Evolutionary conservation across 352 stramenopile genomes (phyloP), one percentile per base, ranked within the genome.

Genomic region (Phytophthora boehmeriae): DNA sequence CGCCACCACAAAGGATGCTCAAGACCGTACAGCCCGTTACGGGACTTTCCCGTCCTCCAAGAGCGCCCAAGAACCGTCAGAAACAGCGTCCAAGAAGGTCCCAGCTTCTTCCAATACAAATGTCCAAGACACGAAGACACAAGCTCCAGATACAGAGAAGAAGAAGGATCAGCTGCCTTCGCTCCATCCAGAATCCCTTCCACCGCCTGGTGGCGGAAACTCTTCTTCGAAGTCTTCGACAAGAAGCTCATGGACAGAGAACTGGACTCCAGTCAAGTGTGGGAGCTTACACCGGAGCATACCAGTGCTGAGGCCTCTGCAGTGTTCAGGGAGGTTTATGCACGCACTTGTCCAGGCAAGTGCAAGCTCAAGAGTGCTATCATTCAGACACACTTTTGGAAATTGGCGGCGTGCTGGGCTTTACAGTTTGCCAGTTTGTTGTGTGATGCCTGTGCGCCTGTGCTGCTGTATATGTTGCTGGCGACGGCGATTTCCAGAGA

Each of bases 381-480:
- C 35, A 25, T 76, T 3, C 16, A n/a, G 23, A 68, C 67, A 0
- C 66, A 88, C 39, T 56, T 44, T 32, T 57, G 65, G 23, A 66
- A 73, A 16, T 17, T 88, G 3, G 35, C 60, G 0, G 36, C 52
- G 13, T 83, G 78, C 36, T 79, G 76, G 28, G 34, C 74, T 27
- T 65, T 86, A 38, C 70, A 75, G 38, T 32, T 85, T 8, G 58
- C 56, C 20, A 81, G 70, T 39, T 52, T 83, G 5, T 46, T 68
- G 13, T 83, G 71, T 45, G 73, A 80, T 51, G 39, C 71, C 5
- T 61, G 60, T 27, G 72, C 72, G 9, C 76, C 78, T 4, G 56
- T 86, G 3, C 59, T 80, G 16, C 67, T 88, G 2, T 88, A 76
- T 57, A 50, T 66, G 54, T 54, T 88, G 46, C 59, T 83, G 38